phyloP scores from a whole-genome alignment of 148 eudicot species.

The Fagopyrum esculentum region DNA sequence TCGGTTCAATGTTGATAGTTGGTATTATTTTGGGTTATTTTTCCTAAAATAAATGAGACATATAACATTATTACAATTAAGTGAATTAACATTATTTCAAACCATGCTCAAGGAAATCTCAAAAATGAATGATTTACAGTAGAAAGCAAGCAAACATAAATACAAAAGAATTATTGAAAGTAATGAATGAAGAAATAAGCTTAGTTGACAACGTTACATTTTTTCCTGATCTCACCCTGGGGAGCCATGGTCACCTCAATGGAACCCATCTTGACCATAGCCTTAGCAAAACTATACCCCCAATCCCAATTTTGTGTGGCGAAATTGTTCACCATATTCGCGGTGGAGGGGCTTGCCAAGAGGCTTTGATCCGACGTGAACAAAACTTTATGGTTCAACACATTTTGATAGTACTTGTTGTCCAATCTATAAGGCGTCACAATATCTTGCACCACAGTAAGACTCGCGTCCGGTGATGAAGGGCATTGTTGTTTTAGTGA shows the following conservation, averaged over 20 bases:
- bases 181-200: not conserved
- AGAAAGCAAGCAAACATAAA: not conserved
- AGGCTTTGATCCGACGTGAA: constrained; percentile 34
- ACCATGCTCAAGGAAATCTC: no score
- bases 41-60: no score
- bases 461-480: not conserved
- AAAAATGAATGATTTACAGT: no score
- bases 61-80: no score
- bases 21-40: no score
- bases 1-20: no score
- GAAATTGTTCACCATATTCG: constrained; percentile 20
- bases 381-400: constrained; percentile 21
- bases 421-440: not conserved
- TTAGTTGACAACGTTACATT: constrained; percentile 32
- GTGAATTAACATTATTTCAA: no score
- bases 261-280: constrained; percentile 47
- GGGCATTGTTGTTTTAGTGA: constrained; percentile 2
- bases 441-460: not conserved
- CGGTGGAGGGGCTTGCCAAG: constrained; percentile 20
- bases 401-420: constrained; percentile 14
- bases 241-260: constrained; percentile 34
- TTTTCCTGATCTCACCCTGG: constrained; percentile 36
- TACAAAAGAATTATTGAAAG: not conserved
- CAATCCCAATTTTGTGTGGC: constrained; percentile 17
- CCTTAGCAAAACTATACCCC: constrained; percentile 29